Base-by-base conservation (phyloP, 495 filamentous ascomycete genomes). In the Daldinia vernicosa region DNA sequence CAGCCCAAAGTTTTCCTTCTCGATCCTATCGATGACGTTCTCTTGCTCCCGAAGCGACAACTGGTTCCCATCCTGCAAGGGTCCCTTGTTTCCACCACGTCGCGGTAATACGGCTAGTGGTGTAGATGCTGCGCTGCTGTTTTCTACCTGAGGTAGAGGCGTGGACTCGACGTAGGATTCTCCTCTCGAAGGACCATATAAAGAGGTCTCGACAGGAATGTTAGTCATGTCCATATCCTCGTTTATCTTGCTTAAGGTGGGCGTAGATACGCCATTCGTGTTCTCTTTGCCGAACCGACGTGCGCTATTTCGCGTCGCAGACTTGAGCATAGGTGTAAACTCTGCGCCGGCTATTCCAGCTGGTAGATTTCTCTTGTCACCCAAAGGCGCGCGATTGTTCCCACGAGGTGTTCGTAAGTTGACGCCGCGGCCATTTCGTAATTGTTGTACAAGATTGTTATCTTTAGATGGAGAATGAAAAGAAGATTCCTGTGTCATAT, bases 31-130 rank as follows among this genome's bases (percentile, higher is more conserved):
- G 72, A 99, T 95, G 63, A 95, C 92, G 70, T 92, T 92, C 74
- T 98, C 96, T 79, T 99, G 95, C 74, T 99, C 95, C 51, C 94
- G 89, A 55, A 99, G 81, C 4, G 94, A 95, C 74, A 96, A 85
- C 72, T 93, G 87, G 70, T 97, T 96, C n/a, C 93, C 94, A 68
- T 90, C 87, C 40, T 91, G 87, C 30, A 97, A 78, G 2, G 90
- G 86, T 2, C 87, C 91, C 47, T 85, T 87, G 37, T 80, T 83
- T 60, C 82, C 85, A 60, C 86, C 81, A 69, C 88, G 85, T 15
- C 91, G 85, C 45, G 92, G 81, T 45, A 86, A 79, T 65, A 80
- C 70, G 2, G 89, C 89, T 68, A 95, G 76, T 14, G 95, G 96
- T 22, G 95, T 97, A 54, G 92, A 91, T 68, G 90, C 86, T 6